Evolutionary conservation across 345 rosid genomes (phyloP), one percentile per base, ranked within the genome.

Genomic region (Pugionium cornutum): DNA sequence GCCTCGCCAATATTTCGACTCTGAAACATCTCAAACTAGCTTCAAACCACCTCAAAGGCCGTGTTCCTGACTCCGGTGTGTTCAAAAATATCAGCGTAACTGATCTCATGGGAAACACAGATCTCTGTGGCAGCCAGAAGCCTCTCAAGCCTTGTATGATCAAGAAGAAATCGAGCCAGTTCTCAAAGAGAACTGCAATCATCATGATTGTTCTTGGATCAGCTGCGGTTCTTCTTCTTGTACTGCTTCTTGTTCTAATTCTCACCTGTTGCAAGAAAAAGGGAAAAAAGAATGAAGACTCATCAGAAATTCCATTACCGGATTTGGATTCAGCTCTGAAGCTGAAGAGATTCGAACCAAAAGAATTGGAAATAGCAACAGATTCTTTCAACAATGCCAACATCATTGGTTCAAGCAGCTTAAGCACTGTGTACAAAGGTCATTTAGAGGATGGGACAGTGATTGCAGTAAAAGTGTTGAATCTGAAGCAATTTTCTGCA

Each of bases 381-480:
- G 63, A 51, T 56, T 78, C 56, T 52, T 92, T 89, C 81, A 74
- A 79, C 49, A 67, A 45, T 37, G 78, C 58, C 25, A 87, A 86
- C 54, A 77, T 89, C 58, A 72, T 87, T 6, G 95, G 96, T 5
- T 47, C 84, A 36, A 87, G 96, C 82, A 84, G 83, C 57, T 72
- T 92, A 77, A 92, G 96, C 69, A 87, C 89, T 0, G 96, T 92
- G 32, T 92, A 89, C 83, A 84, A 76, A 72, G 96, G 95, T 43
- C 78, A 50, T 32, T 35, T 89, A 33, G 83, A 86, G 50, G 89
- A 84, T 34, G 91, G 87, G 6, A 62, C 77, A 77, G 62, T 63
- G 7, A 67, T 92, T 65, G 96, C 89, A n/a, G 87, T 92, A 25
- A 92, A 92, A 78, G 78, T 75, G 50, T 68, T 92, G 67, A 86